Percentiles rank a stretch among this genome's conserved stretches.
phyloP scores from a whole-genome alignment of 2,329 filamentous ascomycete species.

The Calycina herbarum region DNA sequence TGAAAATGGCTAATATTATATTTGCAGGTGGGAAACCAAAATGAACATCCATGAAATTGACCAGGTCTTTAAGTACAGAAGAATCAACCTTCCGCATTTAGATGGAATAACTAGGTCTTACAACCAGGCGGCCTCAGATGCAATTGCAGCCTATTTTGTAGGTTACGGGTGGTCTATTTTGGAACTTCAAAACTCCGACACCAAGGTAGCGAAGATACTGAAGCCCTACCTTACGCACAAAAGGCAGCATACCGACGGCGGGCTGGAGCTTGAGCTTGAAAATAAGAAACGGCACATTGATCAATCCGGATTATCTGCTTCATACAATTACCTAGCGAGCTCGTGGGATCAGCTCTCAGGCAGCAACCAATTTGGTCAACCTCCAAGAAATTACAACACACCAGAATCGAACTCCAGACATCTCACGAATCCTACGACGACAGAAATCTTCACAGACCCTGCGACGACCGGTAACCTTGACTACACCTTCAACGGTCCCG shows the following conservation, averaged over 20 bases:
- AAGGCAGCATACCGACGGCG: too few relatives aligned
- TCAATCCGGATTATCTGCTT: conserved; percentile 2
- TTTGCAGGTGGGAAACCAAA: not conserved
- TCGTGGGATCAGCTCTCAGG: conserved; percentile 9
- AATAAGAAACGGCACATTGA: not conserved
- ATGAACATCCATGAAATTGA: not conserved
- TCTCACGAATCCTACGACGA: too few relatives aligned
- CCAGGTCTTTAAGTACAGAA: not conserved
- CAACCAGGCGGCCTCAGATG: not conserved
- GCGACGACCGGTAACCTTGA: too few relatives aligned
- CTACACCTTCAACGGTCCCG: too few relatives aligned
- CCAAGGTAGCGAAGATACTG: too few relatives aligned
- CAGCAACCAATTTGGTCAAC: too few relatives aligned
- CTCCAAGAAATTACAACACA: too few relatives aligned
- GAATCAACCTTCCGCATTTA: not conserved
- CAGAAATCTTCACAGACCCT: too few relatives aligned
- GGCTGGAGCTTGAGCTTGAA: not conserved
- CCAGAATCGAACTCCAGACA: too few relatives aligned
- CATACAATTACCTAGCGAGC: not conserved
- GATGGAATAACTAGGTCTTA: not conserved
- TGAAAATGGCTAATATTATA: not conserved
- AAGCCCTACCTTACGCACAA: too few relatives aligned
- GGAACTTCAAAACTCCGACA: too few relatives aligned
- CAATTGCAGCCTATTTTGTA: not conserved
- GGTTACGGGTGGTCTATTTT: not conserved